Base-by-base conservation (phyloP, 1,284 basidiomycete species). In the Microbotryum violaceum region DNA sequence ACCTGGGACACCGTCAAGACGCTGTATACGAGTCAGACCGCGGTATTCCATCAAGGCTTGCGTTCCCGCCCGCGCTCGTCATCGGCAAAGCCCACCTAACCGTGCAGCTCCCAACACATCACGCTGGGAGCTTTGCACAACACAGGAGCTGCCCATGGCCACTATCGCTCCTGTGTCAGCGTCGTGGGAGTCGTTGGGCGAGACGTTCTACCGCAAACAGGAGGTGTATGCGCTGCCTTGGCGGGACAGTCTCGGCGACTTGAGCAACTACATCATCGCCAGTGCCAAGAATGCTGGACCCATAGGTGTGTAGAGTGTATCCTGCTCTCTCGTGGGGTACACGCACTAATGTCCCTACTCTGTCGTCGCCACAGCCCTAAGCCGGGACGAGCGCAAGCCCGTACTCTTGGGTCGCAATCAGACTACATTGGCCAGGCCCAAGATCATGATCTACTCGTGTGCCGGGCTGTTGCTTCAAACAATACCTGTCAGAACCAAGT, bases 211-310 rank as follows among this genome's bases (percentile, higher is more conserved):
- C 67, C 76, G 81, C 46, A 78, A 87, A 57, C 85, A 90, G 63
- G 86, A 89, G 68, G 79, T 93, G 21, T 98, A 97, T 74, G 82
- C 85, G 4, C 84, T 92, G 66, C 79, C 83, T 18, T 92, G 89
- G 74, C 87, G 87, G 37, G 37, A 42, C 10, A 42, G 37, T 69
- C 78, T 91, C 8, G 85, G 85, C 16, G 83, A 88, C 73, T 78
- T 98, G 29, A 81, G 81, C 49, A 89, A 94, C 76, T 91, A 87
- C 74, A 78, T 89, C 54, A 77, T 92, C 44, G 85, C 89, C 31
- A 88, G 86, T 23, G 91, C 89, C 72, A 82, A 83, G 57, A 86
- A 89, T 75, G 91, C 91, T 31, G 92, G 93, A 6, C 90, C 91
- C 20, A 78, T 96, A 71, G 91, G 91, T 91, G 69, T 57, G 79